A percentile compares a stretch with the other conserved stretches of the same genome.
These are phyloP conservation scores for Pestalotiopsis sp. DNA, from an alignment of 2,329 filamentous ascomycete species.

Conservation along the genomic window DNA sequence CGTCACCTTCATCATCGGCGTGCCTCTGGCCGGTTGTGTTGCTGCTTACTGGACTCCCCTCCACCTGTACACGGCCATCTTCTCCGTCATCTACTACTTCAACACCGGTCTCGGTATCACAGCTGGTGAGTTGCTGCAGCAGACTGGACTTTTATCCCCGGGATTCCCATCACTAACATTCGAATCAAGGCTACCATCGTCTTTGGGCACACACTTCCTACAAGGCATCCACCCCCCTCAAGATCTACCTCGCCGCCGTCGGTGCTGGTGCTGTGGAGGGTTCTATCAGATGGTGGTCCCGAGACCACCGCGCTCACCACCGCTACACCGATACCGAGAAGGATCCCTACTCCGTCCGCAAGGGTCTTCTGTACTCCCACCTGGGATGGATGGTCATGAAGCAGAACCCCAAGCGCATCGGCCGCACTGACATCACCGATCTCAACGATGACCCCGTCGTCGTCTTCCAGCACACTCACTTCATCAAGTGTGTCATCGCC, in stretches of 20 bases:
- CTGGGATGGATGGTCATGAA: conserved; percentile 57
- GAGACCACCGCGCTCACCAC: conserved; percentile 53
- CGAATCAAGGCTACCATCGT: conserved; percentile 35
- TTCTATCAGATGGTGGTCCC: conserved; percentile 52
- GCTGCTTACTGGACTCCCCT: conserved; percentile 76
- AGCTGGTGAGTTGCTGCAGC: conserved; percentile 26
- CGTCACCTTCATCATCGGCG: conserved; percentile 75
- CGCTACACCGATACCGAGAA: conserved; percentile 55
- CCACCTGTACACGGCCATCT: conserved; percentile 30
- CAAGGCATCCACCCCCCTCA: conserved; percentile 43
- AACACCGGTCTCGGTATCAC: conserved; percentile 37
- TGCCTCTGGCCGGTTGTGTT: conserved; percentile 75
- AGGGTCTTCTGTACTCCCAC: conserved; percentile 53
- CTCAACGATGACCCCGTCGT: conserved; percentile 53
- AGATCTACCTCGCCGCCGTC: conserved; percentile 49
- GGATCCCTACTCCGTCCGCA: conserved; percentile 54
- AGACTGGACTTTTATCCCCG: background rate
- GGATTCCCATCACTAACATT: conserved; percentile 4
- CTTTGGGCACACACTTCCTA: conserved; percentile 49
- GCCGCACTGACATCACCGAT: conserved; percentile 52
- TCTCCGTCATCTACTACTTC: conserved; percentile 48
- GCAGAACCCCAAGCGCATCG: conserved; percentile 54
- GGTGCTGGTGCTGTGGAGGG: conserved; percentile 51
- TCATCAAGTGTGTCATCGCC: conserved; percentile 47
- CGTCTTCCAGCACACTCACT: conserved; percentile 51